phyloP scores from a whole-genome alignment of 176 grass and related monocot species.

The Triticum dicoccoides region DNA sequence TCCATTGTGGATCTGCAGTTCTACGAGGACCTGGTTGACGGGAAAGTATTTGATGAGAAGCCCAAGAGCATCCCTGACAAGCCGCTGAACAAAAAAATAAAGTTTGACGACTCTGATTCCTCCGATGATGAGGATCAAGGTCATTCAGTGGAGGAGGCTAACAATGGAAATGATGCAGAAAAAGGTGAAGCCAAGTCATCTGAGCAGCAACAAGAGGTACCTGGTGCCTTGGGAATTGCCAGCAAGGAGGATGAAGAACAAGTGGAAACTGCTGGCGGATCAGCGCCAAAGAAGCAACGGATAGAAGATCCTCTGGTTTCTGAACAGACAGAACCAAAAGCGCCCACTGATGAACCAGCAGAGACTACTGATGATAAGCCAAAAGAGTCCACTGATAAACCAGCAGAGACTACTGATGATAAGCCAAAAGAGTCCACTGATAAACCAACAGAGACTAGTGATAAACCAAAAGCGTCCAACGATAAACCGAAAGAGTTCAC shows the following conservation, averaged over 20 bases:
- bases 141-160: conserved; percentile 33
- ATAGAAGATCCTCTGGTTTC: conserved; percentile 32
- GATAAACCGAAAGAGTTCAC: conserved; percentile 33
- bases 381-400: conserved; percentile 39
- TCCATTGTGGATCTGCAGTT: conserved; percentile 53
- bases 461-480: conserved; percentile 18
- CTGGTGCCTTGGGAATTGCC: neutral
- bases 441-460: neutral
- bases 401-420: neutral
- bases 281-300: conserved; percentile 63
- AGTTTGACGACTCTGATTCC: conserved; percentile 79
- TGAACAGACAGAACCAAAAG: conserved; percentile 10
- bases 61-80: conserved; percentile 39
- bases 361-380: neutral
- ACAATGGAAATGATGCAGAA: conserved; percentile 37
- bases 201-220: conserved; percentile 30
- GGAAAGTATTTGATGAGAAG: conserved; percentile 37
- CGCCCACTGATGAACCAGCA: conserved; percentile 1
- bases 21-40: conserved; percentile 69
- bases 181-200: conserved; percentile 31
- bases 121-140: conserved; percentile 59
- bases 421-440: conserved; percentile 9
- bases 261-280: conserved; percentile 37
- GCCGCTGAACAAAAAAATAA: conserved; percentile 84
- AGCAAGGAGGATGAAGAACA: conserved; percentile 32